Conservation (phyloP, 208 protist genomes). For the Acanthamoeba healyi region DNA sequence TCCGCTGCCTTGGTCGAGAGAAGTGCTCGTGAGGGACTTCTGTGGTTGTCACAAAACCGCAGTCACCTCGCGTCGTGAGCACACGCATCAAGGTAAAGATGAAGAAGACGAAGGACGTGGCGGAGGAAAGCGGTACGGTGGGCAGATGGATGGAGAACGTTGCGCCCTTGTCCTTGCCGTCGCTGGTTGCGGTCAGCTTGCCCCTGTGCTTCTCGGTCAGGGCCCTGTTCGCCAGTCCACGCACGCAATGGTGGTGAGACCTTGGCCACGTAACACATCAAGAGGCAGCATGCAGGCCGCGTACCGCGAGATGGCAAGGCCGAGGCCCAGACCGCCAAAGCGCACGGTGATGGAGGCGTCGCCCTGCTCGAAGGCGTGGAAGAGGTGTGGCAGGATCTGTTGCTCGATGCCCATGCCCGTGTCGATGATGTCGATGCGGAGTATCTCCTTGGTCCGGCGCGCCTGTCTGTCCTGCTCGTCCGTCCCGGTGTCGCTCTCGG, state of each 20-base stretch:
- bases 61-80: no score
- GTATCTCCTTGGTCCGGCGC: background rate
- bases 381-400: background rate
- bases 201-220: background rate
- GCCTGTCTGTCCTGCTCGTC: background rate
- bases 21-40: no score
- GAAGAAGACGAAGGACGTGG: background rate
- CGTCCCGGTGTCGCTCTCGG: background rate
- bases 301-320: constrained; percentile 42
- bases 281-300: background rate
- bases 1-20: no score
- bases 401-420: constrained; percentile 36
- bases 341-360: constrained; percentile 10
- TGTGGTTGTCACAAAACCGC: no score
- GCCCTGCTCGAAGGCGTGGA: background rate
- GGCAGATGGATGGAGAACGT: constrained; percentile 22
- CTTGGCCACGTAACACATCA: background rate
- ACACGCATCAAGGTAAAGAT: no score
- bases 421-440: constrained; percentile 22
- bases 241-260: background rate
- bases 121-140: background rate
- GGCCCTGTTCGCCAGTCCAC: no score
- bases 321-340: constrained; percentile 12
- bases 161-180: constrained; percentile 47
- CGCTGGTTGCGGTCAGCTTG: background rate